Percentiles rank a stretch among this genome's conserved stretches.
phyloP scores from a whole-genome alignment of 1,284 basidiomycete genomes.

The Laetiporus sulphureus region DNA sequence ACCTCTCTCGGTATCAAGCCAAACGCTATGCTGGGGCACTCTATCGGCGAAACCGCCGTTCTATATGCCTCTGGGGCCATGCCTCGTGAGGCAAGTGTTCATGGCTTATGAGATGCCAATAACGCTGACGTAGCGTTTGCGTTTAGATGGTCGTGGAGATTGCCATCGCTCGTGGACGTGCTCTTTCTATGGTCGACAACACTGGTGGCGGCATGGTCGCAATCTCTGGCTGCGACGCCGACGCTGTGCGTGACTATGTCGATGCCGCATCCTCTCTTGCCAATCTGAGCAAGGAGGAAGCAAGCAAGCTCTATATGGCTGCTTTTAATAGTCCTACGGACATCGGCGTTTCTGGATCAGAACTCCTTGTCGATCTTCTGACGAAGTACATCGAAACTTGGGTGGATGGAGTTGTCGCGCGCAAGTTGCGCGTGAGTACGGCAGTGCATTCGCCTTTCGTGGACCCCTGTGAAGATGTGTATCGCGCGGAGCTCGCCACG shows the following conservation, averaged over 20 bases:
- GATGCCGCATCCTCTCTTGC: conserved; percentile 7
- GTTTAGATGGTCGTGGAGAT: conserved; percentile 32
- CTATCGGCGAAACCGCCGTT: conserved; percentile 36
- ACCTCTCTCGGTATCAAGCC: conserved; percentile 28
- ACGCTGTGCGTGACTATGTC: conserved; percentile 1
- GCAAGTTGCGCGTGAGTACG: conserved; percentile 24
- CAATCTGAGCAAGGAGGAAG: conserved; percentile 10
- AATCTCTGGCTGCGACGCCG: conserved; percentile 23
- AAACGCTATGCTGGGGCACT: conserved; percentile 33
- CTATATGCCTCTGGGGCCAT: conserved; percentile 37
- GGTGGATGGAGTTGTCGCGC: conserved; percentile 24
- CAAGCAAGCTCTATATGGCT: conserved; percentile 25
- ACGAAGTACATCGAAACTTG: conserved; percentile 17
- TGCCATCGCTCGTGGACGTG: conserved; percentile 31
- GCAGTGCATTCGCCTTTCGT: conserved; percentile 29
- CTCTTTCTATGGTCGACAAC: conserved; percentile 28
- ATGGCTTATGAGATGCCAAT: background rate
- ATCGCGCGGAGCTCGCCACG: conserved; percentile 14
- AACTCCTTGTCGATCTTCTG: conserved; percentile 22
- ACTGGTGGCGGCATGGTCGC: conserved; percentile 36
- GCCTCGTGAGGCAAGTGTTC: conserved; percentile 7
- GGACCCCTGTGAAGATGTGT: conserved; percentile 24
- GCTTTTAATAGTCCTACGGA: conserved; percentile 30
- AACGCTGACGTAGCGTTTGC: background rate
- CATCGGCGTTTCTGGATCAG: conserved; percentile 30